phyloP scores from a whole-genome alignment of 371 early-diverging fungal species.

The Capniomyces stellatus region DNA sequence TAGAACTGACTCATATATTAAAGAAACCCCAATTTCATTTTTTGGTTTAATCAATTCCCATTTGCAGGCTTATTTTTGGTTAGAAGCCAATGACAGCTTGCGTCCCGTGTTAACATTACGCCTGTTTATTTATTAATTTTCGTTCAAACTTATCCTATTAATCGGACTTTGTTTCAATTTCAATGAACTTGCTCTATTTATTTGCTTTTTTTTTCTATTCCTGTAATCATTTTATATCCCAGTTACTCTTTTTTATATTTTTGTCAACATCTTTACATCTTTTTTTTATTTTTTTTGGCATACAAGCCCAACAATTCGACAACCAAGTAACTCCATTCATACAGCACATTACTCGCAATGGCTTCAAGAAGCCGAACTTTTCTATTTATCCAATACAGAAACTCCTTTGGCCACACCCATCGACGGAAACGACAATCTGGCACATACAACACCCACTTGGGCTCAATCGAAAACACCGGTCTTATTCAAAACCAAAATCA shows the following conservation, averaged over 20 bases:
- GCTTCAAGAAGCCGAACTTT: slow-evolving; percentile 79
- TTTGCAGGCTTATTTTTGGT: no score
- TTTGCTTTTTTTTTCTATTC: neutral
- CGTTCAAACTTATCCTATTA: no score
- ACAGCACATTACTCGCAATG: slow-evolving; percentile 22
- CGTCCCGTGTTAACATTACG: no score
- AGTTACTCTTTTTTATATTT: neutral
- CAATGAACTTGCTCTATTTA: neutral
- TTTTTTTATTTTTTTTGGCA: neutral
- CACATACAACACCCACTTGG: slow-evolving; percentile 19
- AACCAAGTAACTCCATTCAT: neutral
- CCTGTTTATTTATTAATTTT: no score
- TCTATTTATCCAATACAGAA: slow-evolving; percentile 81
- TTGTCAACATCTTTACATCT: neutral
- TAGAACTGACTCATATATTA: no score
- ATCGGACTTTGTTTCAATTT: no score
- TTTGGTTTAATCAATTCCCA: no score
- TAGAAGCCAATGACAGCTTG: no score
- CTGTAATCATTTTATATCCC: neutral
- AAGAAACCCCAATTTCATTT: no score
- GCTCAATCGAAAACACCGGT: slow-evolving; percentile 10
- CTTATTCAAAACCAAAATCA: slow-evolving; percentile 7
- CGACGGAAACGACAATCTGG: slow-evolving; percentile 19
- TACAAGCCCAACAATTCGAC: neutral
- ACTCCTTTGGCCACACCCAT: slow-evolving; percentile 62